Base-by-base conservation (phyloP, 1,139 yeast species). In the Yamadazyma spencermartinsiae region DNA sequence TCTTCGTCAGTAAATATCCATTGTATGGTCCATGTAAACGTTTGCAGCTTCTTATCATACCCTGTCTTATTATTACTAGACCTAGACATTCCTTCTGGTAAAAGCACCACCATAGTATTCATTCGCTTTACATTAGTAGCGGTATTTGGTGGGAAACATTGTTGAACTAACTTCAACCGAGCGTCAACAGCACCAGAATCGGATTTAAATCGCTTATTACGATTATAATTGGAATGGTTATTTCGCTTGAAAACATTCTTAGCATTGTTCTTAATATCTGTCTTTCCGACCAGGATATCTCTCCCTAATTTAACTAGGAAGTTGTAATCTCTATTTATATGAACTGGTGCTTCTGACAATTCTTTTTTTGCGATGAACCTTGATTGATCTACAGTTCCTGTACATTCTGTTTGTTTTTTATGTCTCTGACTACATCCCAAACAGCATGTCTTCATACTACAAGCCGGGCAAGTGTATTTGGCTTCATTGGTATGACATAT, bases 391-490 rank as follows among this genome's bases (percentile, higher is more conserved):
- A 80, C 73, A 23, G 55, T 49, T 0, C 98, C 98, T 6, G 79
- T 61, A 56, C 98, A 90, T 23, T 71, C 69, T 9, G 74, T 65
- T 41, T 74, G 75, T 10, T 51, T 54, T 59, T 89, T 88, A 56
- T 90, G 98, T 24, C 69, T 55, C 45, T 76, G 79, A 17, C 85
- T 86, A 61, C 97, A 90, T 4, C 53, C 71, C 11, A 86, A 56
- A 0, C 86, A 79, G 57, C 98, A 90, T 0, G 94, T 83, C 41
- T 65, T 71, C 12, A 67, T 58, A 7, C 64, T 65, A 55, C 98
- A 90, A 9, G 85, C 82, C 0, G 98, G 97, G 57, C 98, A 90
- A n/a, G 74, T 80, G 57, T 90, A 90, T 54, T 82, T 86, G 41
- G 70, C 60, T 15, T 56, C 59, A 16, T 65, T 58, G 16, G 53